Evolutionary conservation across 257 asterid genomes (phyloP).

Genomic region (Ocimum tenuiflorum): DNA sequence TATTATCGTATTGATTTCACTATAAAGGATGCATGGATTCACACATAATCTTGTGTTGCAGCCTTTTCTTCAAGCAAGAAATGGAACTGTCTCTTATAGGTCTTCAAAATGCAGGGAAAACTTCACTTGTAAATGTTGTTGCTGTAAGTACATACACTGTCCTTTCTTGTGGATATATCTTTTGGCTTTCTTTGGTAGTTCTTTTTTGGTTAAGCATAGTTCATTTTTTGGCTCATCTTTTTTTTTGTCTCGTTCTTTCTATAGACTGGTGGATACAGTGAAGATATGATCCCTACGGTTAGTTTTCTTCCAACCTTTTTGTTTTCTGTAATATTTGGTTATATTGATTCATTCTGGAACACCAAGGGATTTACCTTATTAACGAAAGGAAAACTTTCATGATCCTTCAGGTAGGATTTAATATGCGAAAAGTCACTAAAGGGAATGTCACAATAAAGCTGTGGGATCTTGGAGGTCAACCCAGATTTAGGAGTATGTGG

Average conservation of each 20-base stretch:
- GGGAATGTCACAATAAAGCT: conserved; percentile 94
- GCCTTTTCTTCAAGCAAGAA: conserved; percentile 98
- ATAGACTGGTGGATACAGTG: conserved; percentile 98
- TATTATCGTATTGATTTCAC: neutral
- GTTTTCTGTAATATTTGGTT: conserved; percentile 1
- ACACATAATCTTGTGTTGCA: conserved; percentile 25
- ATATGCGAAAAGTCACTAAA: conserved; percentile 93
- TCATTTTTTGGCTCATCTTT: conserved; percentile 10
- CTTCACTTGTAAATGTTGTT: conserved; percentile 90
- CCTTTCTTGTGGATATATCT: neutral
- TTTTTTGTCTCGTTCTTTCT: conserved; percentile 7
- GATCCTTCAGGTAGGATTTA: conserved; percentile 78
- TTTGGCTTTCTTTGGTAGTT: neutral
- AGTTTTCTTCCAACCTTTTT: conserved; percentile 26
- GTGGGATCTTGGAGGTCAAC: conserved; percentile 99
- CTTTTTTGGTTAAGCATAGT: conserved; percentile 11
- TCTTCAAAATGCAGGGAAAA: conserved; percentile 95
- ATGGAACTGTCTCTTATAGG: conserved; percentile 98
- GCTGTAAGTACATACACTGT: conserved; percentile 58
- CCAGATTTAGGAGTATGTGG: conserved; percentile 97
- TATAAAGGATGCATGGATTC: neutral
- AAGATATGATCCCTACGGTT: conserved; percentile 99
- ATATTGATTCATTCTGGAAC: neutral
- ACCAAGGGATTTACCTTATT: conserved; percentile 4
- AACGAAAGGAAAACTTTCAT: neutral